A percentile compares a stretch with the other conserved stretches of the same genome.
Evolutionary conservation across 306 rosid species (phyloP).

Genomic region (Herpetospermum pedunculosum): DNA sequence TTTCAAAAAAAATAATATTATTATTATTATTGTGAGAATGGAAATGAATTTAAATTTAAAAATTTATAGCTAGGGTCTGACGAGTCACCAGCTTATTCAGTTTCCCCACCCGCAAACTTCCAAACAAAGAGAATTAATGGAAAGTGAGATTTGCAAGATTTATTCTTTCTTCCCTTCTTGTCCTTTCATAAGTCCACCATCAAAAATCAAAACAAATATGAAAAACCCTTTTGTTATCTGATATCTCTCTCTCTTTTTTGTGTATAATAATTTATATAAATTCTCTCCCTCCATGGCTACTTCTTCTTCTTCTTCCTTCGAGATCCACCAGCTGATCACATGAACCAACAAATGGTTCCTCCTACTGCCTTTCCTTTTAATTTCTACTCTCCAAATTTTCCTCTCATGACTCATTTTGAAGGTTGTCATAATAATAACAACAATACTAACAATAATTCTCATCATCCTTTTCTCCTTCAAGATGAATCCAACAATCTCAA

Average conservation of each 20-base stretch:
- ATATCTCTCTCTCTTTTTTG: too few species aligned
- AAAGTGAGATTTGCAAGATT: conserved; percentile 78
- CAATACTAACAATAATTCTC: not conserved
- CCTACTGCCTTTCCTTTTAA: not conserved
- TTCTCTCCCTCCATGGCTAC: not conserved
- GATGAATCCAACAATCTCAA: not conserved
- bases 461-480: not conserved
- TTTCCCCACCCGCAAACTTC: conserved; percentile 93
- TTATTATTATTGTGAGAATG: not conserved
- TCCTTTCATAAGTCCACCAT: conserved; percentile 15
- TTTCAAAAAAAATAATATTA: too few species aligned
- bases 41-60: too few species aligned
- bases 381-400: not conserved
- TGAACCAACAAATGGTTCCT: not conserved
- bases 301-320: not conserved
- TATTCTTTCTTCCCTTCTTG: conserved; percentile 22
- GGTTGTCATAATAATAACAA: not conserved
- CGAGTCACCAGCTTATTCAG: too few species aligned
- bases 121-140: conserved; percentile 85
- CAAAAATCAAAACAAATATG: conserved; percentile 16
- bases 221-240: not conserved
- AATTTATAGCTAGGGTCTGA: too few species aligned
- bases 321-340: not conserved
- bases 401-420: not conserved
- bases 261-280: not conserved